Evolutionary conservation across 345 rosid genomes (phyloP).

Genomic region (Eucalyptus victrix): DNA sequence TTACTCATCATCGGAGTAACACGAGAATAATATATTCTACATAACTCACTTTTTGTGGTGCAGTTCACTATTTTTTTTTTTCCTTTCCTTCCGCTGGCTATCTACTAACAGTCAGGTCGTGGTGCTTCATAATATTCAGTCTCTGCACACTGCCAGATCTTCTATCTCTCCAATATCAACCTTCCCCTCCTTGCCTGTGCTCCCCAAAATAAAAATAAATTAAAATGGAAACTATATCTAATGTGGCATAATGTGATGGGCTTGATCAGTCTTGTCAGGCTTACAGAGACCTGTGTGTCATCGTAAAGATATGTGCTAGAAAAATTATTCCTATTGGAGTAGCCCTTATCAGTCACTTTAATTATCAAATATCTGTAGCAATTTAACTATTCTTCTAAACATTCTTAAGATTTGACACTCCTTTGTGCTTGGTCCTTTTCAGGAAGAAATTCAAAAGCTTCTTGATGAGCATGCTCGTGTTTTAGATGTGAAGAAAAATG

Average conservation of each 20-base stretch:
- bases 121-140: not conserved
- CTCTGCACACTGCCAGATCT: not conserved
- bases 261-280: not conserved
- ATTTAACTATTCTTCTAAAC: not conserved
- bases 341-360: not conserved
- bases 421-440: not conserved
- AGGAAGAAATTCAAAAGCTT: constrained; percentile 76
- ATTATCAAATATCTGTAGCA: not conserved
- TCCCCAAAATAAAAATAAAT: not conserved
- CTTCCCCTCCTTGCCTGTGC: not conserved
- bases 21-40: not conserved
- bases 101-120: not conserved
- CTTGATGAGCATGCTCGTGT: constrained; percentile 66
- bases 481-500: constrained; percentile 54
- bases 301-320: not conserved
- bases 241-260: not conserved
- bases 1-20: not conserved
- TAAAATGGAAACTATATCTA: not conserved
- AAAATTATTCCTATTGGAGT: not conserved
- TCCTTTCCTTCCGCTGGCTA: not conserved
- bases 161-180: not conserved
- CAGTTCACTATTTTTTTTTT: not conserved
- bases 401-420: not conserved
- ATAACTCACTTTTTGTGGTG: not conserved
- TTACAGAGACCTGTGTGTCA: not conserved